Percentiles rank a stretch among this genome's conserved stretches.
Conservation (phyloP, 2,329 filamentous ascomycete genomes). For the Trichophyton benhamiae region DNA sequence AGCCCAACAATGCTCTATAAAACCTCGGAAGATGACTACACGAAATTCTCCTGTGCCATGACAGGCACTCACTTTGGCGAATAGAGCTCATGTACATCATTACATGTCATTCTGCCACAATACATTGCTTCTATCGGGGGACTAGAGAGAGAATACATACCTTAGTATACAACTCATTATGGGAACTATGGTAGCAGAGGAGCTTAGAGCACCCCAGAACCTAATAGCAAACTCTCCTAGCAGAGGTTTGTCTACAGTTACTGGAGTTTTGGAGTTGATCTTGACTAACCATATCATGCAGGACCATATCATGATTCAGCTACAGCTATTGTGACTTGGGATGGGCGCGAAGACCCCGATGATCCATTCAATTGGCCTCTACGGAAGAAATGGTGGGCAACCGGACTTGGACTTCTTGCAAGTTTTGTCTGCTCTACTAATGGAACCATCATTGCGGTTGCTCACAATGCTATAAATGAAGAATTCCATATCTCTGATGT, state of each 20-base stretch:
- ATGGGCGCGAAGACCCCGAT: constrained; percentile 17
- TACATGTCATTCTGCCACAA: neutral
- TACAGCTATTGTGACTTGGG: constrained; percentile 17
- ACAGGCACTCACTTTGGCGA: neutral
- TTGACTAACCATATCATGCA: neutral
- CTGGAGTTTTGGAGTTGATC: neutral
- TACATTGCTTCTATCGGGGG: neutral
- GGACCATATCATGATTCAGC: neutral
- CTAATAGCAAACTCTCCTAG: neutral
- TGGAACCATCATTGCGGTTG: neutral
- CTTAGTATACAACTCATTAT: neutral
- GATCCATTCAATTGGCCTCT: constrained; percentile 18
- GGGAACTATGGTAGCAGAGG: neutral
- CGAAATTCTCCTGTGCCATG: neutral
- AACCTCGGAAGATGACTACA: neutral
- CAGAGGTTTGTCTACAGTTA: neutral
- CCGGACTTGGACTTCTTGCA: neutral
- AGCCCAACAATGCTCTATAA: neutral
- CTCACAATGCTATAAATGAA: neutral
- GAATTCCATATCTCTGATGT: neutral
- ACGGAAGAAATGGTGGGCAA: constrained; percentile 18
- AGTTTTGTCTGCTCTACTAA: neutral
- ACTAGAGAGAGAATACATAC: neutral
- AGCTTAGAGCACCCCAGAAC: neutral
- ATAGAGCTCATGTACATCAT: neutral